Percentiles rank a stretch among this genome's conserved stretches.
phyloP scores from a whole-genome alignment of 306 rosid species.

The Leucaena leucocephala region DNA sequence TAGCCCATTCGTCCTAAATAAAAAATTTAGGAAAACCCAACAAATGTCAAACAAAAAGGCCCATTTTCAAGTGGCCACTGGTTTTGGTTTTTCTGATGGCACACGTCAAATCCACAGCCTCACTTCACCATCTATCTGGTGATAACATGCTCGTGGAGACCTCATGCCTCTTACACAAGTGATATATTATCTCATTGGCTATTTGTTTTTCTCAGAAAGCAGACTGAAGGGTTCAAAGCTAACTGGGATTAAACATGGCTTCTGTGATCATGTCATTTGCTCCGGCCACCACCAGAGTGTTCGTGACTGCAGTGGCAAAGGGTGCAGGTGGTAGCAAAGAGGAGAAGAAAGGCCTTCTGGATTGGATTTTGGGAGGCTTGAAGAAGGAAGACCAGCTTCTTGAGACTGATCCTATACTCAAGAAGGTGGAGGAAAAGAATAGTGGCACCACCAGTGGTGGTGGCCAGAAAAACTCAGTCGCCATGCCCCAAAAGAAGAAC shows the following conservation, averaged over 20 bases:
- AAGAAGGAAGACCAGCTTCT: slow-evolving; percentile 74
- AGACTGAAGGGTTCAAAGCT: too few relatives aligned
- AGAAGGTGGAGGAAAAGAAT: slow-evolving; percentile 76
- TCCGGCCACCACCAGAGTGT: slow-evolving; percentile 54
- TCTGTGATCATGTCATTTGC: slow-evolving; percentile 67
- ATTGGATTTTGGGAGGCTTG: slow-evolving; percentile 76
- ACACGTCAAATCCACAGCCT: slow-evolving; percentile 46
- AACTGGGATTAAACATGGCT: slow-evolving; percentile 51
- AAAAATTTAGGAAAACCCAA: too few relatives aligned
- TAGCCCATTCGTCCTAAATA: too few relatives aligned
- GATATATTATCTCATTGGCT: slow-evolving; percentile 43
- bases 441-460: slow-evolving; percentile 31
- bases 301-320: slow-evolving; percentile 65
- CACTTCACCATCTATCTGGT: slow-evolving; percentile 29
- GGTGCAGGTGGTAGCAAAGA: slow-evolving; percentile 60
- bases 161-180: slow-evolving; percentile 40
- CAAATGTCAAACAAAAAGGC: not conserved
- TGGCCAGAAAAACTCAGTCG: slow-evolving; percentile 52
- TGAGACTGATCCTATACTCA: slow-evolving; percentile 77
- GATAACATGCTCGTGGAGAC: slow-evolving; percentile 78
- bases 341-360: slow-evolving; percentile 73
- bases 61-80: slow-evolving; percentile 14
- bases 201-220: too few relatives aligned
- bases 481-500: slow-evolving; percentile 70
- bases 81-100: not conserved